Evolutionary conservation across 768 basidiomycete genomes (phyloP), one percentile per base, ranked within the genome.

Genomic region (Hericium coralloides): DNA sequence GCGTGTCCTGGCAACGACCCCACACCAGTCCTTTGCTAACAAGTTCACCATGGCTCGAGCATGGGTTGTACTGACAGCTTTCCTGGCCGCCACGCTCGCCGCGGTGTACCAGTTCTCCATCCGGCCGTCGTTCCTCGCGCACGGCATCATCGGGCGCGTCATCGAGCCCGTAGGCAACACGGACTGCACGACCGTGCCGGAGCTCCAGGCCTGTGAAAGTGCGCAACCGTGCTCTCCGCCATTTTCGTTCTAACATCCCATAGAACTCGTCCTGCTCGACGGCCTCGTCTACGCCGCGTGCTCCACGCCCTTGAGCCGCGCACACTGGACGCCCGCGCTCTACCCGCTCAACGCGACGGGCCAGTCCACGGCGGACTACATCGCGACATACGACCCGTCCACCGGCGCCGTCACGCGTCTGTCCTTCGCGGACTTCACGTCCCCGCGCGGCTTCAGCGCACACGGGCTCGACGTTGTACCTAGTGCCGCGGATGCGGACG

Each of bases 151-250:
- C 31, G 53, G 61, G 51, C 76, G 82, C 26, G 64, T 66, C 38
- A 61, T 83, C 12, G 63, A 75, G 49, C 53, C 77, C 0, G 58
- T 81, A 3, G 80, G 79, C 17, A 81, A 81, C 63, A 61, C 65
- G 0, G 58, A 75, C 37, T 87, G 87, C 68, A 74, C 63, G 22
- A 68, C 65, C 0, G 70, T 85, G 17, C 74, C 77, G 6, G 75
- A 78, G n/a, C 68, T 87, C 18, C 69, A 81, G 58, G 86, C 84
- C 22, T 88, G 86, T 61, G 85, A 88, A 71, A 86, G 86, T 85
- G 63, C 23, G n/a, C n/a, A n/a, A n/a, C n/a, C n/a, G 77, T 67
- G 53, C 49, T 5, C 31, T n/a, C 17, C 12, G 23, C 43, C 41
- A n/a, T 17, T 49, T 55, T 52, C n/a, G 38, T 48, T 48, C 15